Base-by-base conservation (phyloP, 768 basidiomycete species). In the Sarcomyxa edulis region DNA sequence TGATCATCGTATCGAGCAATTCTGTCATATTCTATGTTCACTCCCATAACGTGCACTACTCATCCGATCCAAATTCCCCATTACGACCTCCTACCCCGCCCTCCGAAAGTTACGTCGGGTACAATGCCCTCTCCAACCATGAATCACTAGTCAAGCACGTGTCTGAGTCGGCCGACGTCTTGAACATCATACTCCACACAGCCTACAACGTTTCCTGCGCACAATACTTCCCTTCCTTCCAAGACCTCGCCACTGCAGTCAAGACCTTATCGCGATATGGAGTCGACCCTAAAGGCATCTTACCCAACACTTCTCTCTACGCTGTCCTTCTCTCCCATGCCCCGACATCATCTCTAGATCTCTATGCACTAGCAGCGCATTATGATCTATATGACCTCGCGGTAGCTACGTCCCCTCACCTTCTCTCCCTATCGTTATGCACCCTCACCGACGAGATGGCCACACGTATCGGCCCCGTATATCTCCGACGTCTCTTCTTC, bases 11-110 rank as follows among this genome's bases (percentile, higher is more conserved):
- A 39, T 80, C 85, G 2, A 69, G 76, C 21, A 89, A 92, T 51
- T 72, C 74, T 12, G 85, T 92, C 28, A 87, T 88, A 59, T 92
- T 92, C 69, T 90, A 90, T 51, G 81, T 81, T 5, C 85, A 90
- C 55, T 64, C 68, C 0, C 63, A 75, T 29, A 49, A 76, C 36
- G 62, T 91, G 28, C 66, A 83, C 23, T 51, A 59, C 3, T 69
- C 66, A 8, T 91, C 89, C 8, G 60, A 64, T 4, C 68, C 78
- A 29, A 59, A 91, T 15, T 72, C 81, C 3, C 44, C 62, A 4
- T 50, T 66, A 2, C 46, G 63, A 21, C 55, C 66, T n/a, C n/a
- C n/a, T n/a, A n/a, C n/a, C n/a, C n/a, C n/a, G n/a, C n/a, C n/a
- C n/a, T n/a, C n/a, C n/a, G n/a, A n/a, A n/a, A n/a, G n/a, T n/a